A percentile compares a stretch with the other conserved stretches of the same genome.
phyloP scores from a whole-genome alignment of 768 basidiomycete species.

The Arthromyces matolae region DNA sequence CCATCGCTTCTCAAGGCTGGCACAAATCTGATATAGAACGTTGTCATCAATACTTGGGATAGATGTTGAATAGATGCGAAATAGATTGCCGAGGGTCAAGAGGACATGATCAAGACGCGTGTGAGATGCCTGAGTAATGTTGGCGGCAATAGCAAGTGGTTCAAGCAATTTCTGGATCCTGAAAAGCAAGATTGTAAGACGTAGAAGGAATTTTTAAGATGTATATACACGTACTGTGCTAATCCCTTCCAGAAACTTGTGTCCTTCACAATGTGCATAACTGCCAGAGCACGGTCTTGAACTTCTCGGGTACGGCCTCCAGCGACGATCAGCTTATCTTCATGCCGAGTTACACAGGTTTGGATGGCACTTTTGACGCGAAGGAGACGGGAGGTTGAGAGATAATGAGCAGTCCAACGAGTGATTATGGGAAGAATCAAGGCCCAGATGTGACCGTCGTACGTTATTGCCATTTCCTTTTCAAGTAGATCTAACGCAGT shows the following conservation, averaged over 20 bases:
- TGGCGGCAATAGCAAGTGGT: slow-evolving; percentile 26
- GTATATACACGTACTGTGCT: slow-evolving; percentile 6
- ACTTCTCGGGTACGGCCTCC: slow-evolving; percentile 5
- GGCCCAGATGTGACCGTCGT: slow-evolving; percentile 3
- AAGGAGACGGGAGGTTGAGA: slow-evolving; percentile 10
- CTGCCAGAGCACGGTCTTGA: slow-evolving; percentile 2
- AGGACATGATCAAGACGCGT: slow-evolving; percentile 22
- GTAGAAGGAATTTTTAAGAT: slow-evolving; percentile 3
- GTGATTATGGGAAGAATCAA: slow-evolving; percentile 16
- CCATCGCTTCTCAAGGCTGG: slow-evolving; percentile 24
- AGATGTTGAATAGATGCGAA: slow-evolving; percentile 12
- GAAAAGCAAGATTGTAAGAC: neutral
- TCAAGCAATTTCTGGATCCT: slow-evolving; percentile 23
- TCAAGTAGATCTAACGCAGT: slow-evolving; percentile 17
- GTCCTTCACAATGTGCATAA: slow-evolving; percentile 5
- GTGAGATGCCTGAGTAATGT: slow-evolving; percentile 20
- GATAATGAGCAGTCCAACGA: slow-evolving; percentile 19
- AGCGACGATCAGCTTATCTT: slow-evolving; percentile 4
- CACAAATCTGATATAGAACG: slow-evolving; percentile 6
- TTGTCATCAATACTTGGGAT: slow-evolving; percentile 3
- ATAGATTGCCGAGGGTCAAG: slow-evolving; percentile 21
- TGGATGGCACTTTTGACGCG: slow-evolving; percentile 8
- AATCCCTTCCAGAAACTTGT: slow-evolving; percentile 12
- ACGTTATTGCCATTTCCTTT: slow-evolving; percentile 11
- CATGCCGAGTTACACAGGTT: neutral